Base-by-base conservation (phyloP, 768 basidiomycete species). In the Pleurotus citrinopileatus region DNA sequence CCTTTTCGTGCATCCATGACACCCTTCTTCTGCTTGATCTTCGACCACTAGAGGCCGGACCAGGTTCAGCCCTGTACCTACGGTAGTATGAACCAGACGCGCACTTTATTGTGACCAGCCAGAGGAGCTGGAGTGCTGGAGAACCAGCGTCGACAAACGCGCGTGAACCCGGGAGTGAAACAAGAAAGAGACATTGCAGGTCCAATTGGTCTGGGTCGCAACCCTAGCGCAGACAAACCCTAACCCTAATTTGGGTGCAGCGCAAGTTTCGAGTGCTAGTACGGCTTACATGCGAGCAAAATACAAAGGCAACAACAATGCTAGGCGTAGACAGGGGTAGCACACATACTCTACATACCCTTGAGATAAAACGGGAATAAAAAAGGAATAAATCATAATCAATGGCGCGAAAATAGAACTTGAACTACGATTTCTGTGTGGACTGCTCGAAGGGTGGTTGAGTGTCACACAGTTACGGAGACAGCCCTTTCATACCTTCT, bases 1-100 rank as follows among this genome's bases (percentile, higher is more conserved):
- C 84, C 79, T 63, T 80, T 86, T 60, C 81, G 78, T 6, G 74
- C 71, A 63, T 89, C 87, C 58, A 76, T 80, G n/a, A 73, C 68
- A 15, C 83, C 86, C 61, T 89, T 89, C 62, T 75, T 80, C 53
- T 84, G 78, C 63, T 87, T 86, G 62, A 88, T 88, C 76, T 88
- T 88, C 0, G 86, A 86, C 86, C 86, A 88, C 86, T 88, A 55
- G 8, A 52, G 48, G 42, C 40, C 17, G 22, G 34, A 17, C 17
- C 2, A 9, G 23, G 40, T 10, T 40, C 19, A 40, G 38, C 17
- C 10, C 19, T 40, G 7, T 15, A 60, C 42, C 23, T 15, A 44
- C 3, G 13, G 10, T 25, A 15, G 12, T 6, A 19, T 17, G 10
- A 17, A 32, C 5, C 17, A 28, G 17, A 5, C 17, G 34, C 63